A percentile compares a stretch with the other conserved stretches of the same genome.
phyloP scores from a whole-genome alignment of 1,284 basidiomycete genomes.

The Pulveroboletus sp. region DNA sequence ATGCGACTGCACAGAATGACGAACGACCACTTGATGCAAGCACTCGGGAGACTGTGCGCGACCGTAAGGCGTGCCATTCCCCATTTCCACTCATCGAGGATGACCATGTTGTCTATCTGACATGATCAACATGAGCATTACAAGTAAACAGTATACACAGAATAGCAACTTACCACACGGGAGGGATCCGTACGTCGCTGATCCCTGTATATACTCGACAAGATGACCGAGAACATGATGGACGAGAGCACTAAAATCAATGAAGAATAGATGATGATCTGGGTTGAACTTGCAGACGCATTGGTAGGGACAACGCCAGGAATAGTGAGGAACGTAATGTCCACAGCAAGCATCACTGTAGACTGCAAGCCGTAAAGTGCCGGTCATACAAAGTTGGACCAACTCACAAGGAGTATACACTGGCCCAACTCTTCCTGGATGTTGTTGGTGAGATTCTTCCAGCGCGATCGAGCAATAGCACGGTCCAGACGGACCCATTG shows the following conservation, averaged over 20 bases:
- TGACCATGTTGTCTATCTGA: slow-evolving; percentile 7
- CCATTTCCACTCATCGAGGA: neutral
- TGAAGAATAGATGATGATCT: slow-evolving; percentile 18
- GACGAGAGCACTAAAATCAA: slow-evolving; percentile 12
- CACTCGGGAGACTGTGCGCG: slow-evolving; percentile 14
- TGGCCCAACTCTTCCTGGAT: slow-evolving; percentile 49
- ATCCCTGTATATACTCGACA: slow-evolving; percentile 18
- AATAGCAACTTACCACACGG: slow-evolving; percentile 9
- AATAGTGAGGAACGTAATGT: slow-evolving; percentile 20
- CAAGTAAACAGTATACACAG: no score
- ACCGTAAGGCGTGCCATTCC: slow-evolving; percentile 11
- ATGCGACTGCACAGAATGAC: neutral
- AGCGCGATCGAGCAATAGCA: slow-evolving; percentile 22
- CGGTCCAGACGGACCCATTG: slow-evolving; percentile 22
- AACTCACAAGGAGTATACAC: slow-evolving; percentile 43
- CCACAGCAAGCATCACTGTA: slow-evolving; percentile 20
- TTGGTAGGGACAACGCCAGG: slow-evolving; percentile 1
- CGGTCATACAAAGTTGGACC: slow-evolving; percentile 9
- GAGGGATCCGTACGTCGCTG: slow-evolving; percentile 7
- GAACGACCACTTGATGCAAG: slow-evolving; percentile 18
- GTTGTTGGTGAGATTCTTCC: slow-evolving; percentile 38
- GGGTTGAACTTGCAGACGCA: neutral
- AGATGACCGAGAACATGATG: slow-evolving; percentile 14
- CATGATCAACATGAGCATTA: neutral
- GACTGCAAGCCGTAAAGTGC: slow-evolving; percentile 15